These are phyloP conservation scores for Fusarium sp. DNA, from an alignment of 2,329 filamentous ascomycete species.

Conservation along the genomic window DNA sequence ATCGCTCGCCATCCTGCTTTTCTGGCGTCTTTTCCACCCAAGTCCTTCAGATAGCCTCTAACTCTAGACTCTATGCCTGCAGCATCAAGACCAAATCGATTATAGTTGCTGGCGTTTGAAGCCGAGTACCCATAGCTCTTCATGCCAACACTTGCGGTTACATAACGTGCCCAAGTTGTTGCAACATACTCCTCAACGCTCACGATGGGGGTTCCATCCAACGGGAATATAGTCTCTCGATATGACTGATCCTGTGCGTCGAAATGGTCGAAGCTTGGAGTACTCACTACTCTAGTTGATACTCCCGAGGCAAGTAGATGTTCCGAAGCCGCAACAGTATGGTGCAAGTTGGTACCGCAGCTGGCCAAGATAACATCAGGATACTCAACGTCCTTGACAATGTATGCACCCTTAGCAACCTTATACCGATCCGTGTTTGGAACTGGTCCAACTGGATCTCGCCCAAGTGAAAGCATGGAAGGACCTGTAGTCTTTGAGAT, in stretches of 20 bases:
- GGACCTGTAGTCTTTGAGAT: too few relatives aligned
- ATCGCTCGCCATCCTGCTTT: conserved; percentile 36
- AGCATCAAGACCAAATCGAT: conserved; percentile 58
- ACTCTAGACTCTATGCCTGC: conserved; percentile 52
- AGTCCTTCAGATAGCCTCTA: conserved; percentile 30
- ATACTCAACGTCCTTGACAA: conserved; percentile 42
- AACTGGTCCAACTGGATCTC: too few relatives aligned
- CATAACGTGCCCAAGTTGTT: conserved; percentile 62
- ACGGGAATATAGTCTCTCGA: conserved; percentile 27
- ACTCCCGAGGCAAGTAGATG: conserved; percentile 50
- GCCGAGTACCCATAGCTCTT: conserved; percentile 60
- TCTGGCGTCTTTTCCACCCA: conserved; percentile 38
- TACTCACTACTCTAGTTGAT: conserved; percentile 51
- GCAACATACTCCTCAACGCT: conserved; percentile 62
- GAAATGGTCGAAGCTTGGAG: conserved; percentile 54
- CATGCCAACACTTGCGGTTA: conserved; percentile 54
- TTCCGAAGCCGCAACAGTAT: conserved; percentile 54
- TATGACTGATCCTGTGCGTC: conserved; percentile 54
- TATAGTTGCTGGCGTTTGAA: conserved; percentile 59
- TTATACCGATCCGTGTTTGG: conserved; percentile 39
- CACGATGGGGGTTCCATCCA: conserved; percentile 48
- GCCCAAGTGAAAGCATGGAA: too few relatives aligned
- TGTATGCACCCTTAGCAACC: conserved; percentile 50
- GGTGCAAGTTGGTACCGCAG: conserved; percentile 44
- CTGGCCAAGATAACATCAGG: conserved; percentile 46